Conservation (phyloP, 2,329 filamentous ascomycete genomes). For the Cercospora nicotianae region DNA sequence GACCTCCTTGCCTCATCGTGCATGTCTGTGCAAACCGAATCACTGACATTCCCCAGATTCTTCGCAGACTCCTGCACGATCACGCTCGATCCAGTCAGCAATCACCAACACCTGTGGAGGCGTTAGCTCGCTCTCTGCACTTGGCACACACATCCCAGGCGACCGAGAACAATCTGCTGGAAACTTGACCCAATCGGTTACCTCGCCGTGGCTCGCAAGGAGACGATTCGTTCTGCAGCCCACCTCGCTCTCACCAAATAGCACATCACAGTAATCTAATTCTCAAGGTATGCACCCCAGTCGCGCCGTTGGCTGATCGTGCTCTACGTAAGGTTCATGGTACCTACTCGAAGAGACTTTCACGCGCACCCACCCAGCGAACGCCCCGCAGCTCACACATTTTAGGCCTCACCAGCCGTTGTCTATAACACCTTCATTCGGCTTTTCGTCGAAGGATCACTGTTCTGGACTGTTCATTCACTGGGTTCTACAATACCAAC, state of each 20-base stretch:
- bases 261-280: conserved; percentile 50
- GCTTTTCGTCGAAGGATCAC: conserved; percentile 28
- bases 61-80: conserved; percentile 41
- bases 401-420: conserved; percentile 39
- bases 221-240: conserved; percentile 31
- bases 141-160: conserved; percentile 25
- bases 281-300: conserved; percentile 47
- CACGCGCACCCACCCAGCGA: background rate
- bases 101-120: conserved; percentile 46
- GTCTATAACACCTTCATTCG: conserved; percentile 40
- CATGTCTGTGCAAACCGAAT: conserved; percentile 37
- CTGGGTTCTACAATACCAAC: conserved; percentile 53
- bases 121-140: conserved; percentile 57
- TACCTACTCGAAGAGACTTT: background rate
- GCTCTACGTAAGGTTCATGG: conserved; percentile 10
- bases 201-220: conserved; percentile 47
- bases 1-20: conserved; percentile 37
- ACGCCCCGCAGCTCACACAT: conserved; percentile 29
- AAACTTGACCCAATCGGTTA: conserved; percentile 41
- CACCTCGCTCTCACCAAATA: conserved; percentile 29
- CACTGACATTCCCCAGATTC: conserved; percentile 45
- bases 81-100: conserved; percentile 28
- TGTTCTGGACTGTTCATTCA: conserved; percentile 41
- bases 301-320: conserved; percentile 10
- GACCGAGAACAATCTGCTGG: conserved; percentile 37